Base-by-base conservation (phyloP, 2,329 filamentous ascomycete genomes). In the Fusarium nelsonii region DNA sequence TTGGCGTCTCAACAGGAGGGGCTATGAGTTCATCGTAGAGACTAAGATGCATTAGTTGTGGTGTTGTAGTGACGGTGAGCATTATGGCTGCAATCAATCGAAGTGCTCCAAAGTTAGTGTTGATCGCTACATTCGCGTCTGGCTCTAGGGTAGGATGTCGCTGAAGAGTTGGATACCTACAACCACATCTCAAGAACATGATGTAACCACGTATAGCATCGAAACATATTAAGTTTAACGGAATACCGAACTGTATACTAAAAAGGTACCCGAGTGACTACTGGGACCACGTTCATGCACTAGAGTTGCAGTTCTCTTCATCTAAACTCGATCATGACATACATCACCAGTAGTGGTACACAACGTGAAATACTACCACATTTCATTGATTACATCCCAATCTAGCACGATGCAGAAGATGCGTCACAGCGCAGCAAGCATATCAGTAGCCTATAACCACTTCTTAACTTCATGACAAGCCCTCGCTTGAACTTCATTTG, bases 1-100 rank as follows among this genome's bases (percentile, higher is more conserved):
- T 46, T 63, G 61, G 43, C 46, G 54, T 68, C 53, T 70, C 68
- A 68, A 70, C 44, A 16, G 43, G 63, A 70, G 58, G 67, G 67
- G 50, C 43, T 36, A 49, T 53, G 33, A 46, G 34, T 49, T 53
- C 33, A 46, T 50, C 16, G 34, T 36, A 44, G 33, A 33, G 23
- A 14, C 8, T 37, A 15, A 33, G 41, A 30, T 16, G 23, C n/a
- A 20, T 16, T 43, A 32, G 30, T 16, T 55, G 18, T 15, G 26
- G 18, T 10, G 28, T 15, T 36, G 36, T 30, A 48, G 30, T 33
- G 20, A 16, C 12, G 37, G 6, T 14, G n/a, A 39, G 34, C 20
- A 36, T 52, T 18, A 30, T 33, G 8, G 30, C 16, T 46, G 44
- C 18, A 41, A 52, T 41, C 14, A 18, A n/a, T 7, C 11, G 33